These are phyloP conservation scores for Populus tremula DNA, from an alignment of 345 rosid species.

Conservation along the genomic window DNA sequence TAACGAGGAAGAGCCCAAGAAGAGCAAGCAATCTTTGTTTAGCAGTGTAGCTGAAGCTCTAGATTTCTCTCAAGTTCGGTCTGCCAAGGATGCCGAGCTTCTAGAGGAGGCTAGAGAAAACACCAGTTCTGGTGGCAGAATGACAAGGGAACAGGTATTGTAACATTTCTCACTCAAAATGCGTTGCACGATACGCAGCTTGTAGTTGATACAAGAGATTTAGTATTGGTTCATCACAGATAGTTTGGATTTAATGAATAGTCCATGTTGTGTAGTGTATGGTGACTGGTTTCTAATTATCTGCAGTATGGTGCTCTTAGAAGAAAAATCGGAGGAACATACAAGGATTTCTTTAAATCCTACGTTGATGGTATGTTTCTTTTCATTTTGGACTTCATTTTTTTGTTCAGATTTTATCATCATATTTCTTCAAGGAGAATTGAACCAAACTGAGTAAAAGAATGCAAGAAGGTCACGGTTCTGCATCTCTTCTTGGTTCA, in stretches of 20 bases:
- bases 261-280: too few relatives aligned
- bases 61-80: conserved; percentile 78
- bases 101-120: conserved; percentile 67
- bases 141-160: conserved; percentile 74
- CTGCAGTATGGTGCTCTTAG: conserved; percentile 87
- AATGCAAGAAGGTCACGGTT: too few relatives aligned
- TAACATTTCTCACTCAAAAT: too few relatives aligned
- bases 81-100: conserved; percentile 73
- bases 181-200: too few relatives aligned
- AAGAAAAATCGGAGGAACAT: conserved; percentile 91
- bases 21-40: conserved; percentile 61
- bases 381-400: not conserved
- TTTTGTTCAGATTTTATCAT: too few relatives aligned
- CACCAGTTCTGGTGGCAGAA: conserved; percentile 62
- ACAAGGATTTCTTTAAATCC: conserved; percentile 91
- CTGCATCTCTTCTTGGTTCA: too few relatives aligned
- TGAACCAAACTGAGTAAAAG: too few relatives aligned
- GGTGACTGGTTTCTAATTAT: conserved; percentile 5
- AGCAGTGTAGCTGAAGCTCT: conserved; percentile 69
- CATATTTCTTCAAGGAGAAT: too few relatives aligned
- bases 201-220: too few relatives aligned
- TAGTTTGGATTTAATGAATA: too few relatives aligned
- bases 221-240: too few relatives aligned
- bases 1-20: conserved; percentile 34
- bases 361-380: conserved; percentile 61